Conservation (phyloP, 306 rosid species). For the Casuarina cunninghamiana region DNA sequence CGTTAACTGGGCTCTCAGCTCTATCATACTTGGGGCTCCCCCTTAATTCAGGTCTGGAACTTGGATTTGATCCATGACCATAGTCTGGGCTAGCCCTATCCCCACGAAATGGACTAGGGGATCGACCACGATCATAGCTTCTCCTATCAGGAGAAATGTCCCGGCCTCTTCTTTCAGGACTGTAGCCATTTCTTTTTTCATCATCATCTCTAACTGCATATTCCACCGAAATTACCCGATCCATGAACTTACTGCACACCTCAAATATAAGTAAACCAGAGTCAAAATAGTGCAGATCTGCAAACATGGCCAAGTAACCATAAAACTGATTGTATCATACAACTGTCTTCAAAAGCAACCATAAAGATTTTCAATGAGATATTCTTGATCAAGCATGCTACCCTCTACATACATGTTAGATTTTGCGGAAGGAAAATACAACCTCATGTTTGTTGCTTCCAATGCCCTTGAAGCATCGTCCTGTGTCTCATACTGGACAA, state of each 20-base stretch:
- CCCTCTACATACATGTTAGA: not conserved
- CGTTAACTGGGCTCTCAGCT: constrained; percentile 57
- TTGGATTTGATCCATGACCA: constrained; percentile 64
- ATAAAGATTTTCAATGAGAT: not conserved
- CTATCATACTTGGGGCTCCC: constrained; percentile 68
- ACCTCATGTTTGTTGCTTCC: constrained; percentile 78
- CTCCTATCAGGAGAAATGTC: constrained; percentile 67
- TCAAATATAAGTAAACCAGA: constrained; percentile 24
- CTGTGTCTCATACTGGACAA: constrained; percentile 71
- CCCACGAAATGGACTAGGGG: constrained; percentile 72
- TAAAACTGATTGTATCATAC: not conserved
- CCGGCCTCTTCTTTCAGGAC: constrained; percentile 79
- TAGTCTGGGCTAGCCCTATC: constrained; percentile 85
- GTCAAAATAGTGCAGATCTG: not conserved
- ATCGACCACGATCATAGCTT: constrained; percentile 62
- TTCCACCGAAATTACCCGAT: constrained; percentile 78
- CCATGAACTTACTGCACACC: constrained; percentile 73
- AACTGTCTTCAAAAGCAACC: not conserved
- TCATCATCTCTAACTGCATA: constrained; percentile 85
- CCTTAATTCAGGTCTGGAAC: constrained; percentile 62
- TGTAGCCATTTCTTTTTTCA: constrained; percentile 60
- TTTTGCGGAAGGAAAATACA: constrained; percentile 27
- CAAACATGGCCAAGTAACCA: not conserved
- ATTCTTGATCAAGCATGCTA: not conserved
- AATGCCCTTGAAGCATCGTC: constrained; percentile 81